A percentile compares a stretch with the other conserved stretches of the same genome.
phyloP scores from a whole-genome alignment of 139 green algal species.

The Eudorina sp. region DNA sequence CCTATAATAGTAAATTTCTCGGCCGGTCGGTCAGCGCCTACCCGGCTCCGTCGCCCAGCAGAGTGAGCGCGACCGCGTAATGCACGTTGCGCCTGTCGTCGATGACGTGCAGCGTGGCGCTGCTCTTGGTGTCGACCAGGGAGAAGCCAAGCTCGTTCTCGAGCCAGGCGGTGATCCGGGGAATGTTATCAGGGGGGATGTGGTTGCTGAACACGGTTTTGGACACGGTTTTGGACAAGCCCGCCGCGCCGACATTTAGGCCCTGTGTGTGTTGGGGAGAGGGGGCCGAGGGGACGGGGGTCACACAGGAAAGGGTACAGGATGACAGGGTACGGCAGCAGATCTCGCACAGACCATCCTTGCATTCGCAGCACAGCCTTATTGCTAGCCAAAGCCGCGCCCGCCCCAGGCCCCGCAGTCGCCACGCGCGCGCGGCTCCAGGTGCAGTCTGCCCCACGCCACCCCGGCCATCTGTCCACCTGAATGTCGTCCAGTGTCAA shows the following conservation, averaged over 20 bases:
- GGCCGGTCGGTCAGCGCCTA: too few species aligned
- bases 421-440: too few species aligned
- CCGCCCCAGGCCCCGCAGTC: too few species aligned
- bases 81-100: background rate
- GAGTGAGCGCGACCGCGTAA: background rate
- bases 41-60: background rate
- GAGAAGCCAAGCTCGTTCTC: background rate
- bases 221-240: background rate
- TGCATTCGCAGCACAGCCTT: too few species aligned
- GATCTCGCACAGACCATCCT: too few species aligned
- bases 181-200: background rate
- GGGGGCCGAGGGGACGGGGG: background rate
- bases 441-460: too few species aligned
- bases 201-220: background rate
- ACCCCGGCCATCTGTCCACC: too few species aligned
- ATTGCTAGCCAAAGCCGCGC: too few species aligned
- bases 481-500: background rate
- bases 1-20: too few species aligned
- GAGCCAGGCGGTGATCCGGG: background rate
- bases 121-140: conserved; percentile 18
- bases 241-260: background rate
- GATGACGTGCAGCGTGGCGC: conserved; percentile 13
- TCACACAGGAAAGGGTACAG: too few species aligned
- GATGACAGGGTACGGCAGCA: too few species aligned
- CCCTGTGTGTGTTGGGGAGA: background rate